Conservation (phyloP, 768 basidiomycete species). For the Podaxis sp. region DNA sequence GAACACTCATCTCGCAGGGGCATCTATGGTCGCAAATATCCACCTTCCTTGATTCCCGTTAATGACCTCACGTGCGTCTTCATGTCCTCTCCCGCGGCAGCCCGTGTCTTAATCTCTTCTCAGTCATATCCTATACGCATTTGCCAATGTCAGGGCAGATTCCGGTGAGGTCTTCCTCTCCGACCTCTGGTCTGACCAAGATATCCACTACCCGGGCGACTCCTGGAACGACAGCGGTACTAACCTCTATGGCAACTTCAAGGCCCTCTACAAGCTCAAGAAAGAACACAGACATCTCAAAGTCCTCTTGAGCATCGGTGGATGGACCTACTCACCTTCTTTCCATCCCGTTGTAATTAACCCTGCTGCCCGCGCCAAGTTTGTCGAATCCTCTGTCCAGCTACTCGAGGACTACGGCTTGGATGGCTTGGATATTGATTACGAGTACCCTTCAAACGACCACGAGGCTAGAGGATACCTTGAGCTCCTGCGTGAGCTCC, state of each 20-base stretch:
- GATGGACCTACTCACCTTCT: constrained; percentile 90
- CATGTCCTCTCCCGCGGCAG: neutral
- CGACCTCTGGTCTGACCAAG: constrained; percentile 93
- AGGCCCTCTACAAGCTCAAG: constrained; percentile 90
- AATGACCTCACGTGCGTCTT: constrained; percentile 78
- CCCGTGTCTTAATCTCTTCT: constrained; percentile 13
- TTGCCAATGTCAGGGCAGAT: constrained; percentile 83
- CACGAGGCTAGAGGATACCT: constrained; percentile 83
- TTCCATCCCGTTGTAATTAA: constrained; percentile 82
- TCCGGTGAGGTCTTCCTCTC: constrained; percentile 87
- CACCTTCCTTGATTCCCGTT: constrained; percentile 79
- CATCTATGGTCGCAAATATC: constrained; percentile 92
- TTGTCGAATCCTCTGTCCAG: constrained; percentile 78
- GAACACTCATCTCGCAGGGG: constrained; percentile 53
- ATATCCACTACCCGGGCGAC: constrained; percentile 95
- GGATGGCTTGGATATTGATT: constrained; percentile 91
- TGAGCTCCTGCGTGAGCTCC: constrained; percentile 73
- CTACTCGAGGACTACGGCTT: constrained; percentile 90
- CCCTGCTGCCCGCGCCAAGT: constrained; percentile 61
- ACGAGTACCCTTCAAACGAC: constrained; percentile 85
- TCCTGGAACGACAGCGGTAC: constrained; percentile 90
- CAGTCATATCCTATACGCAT: constrained; percentile 90
- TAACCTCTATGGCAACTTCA: constrained; percentile 95
- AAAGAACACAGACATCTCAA: constrained; percentile 80
- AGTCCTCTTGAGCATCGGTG: constrained; percentile 86